Evolutionary conservation across 371 early-diverging fungal genomes (phyloP), one percentile per base, ranked within the genome.

Genomic region (Mucor plumbeus): DNA sequence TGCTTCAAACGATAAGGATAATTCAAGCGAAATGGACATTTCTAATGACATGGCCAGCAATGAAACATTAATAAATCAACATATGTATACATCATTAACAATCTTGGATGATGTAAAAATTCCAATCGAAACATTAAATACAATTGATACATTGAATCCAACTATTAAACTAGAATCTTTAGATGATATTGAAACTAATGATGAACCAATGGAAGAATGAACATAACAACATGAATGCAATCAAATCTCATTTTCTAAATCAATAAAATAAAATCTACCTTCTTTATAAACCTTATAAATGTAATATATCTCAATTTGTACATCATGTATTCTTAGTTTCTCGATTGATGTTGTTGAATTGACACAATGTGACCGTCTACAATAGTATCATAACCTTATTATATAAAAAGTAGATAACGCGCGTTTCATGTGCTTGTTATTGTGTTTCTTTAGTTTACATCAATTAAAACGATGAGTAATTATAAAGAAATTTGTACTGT

Each of bases 401-500:
- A 1, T 44, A 40, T 40, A 40, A 44, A 47, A 17, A 47, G 47
- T 26, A 26, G 26, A 47, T 47, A 47, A 47, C 47, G 47, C 53
- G 53, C 53, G 53, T 53, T 53, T 53, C 53, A 53, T 6, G 14
- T 31, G 31, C 26, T 31, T 53, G 21, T 26, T 31, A 3, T 1
- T 31, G 26, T 31, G 17, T 54, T 54, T 63, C 47, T 39, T 19
- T 26, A 26, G 17, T 63, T 26, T 40, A 15, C 6, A 58, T 26
- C 38, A 65, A 19, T 53, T 21, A 13, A 31, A 21, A 56, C 15
- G 10, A 74, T 74, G 74, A 67, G 63, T 35, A 75, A 72, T 63
- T 82, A 67, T 38, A 65, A 77, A 65, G 65, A 73, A 61, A 54
- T 82, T 31, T 77, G 82, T 61, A 58, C 67, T 5, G 69, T 82